Evolutionary conservation across 352 stramenopile species (phyloP).

Genomic region (Phytophthora palmivora): DNA sequence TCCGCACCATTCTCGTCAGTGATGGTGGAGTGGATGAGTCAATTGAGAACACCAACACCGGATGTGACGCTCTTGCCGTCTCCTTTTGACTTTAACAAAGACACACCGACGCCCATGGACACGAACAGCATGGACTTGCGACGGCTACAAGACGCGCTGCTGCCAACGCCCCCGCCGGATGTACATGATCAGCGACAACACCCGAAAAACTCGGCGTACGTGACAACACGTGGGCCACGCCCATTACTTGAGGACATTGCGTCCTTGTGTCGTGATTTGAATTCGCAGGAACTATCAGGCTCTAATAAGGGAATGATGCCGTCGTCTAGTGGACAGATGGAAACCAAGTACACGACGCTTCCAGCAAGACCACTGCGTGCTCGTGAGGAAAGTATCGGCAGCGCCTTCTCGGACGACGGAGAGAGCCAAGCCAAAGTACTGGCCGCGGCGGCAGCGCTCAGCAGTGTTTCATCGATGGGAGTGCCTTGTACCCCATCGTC

Average conservation of each 20-base stretch:
- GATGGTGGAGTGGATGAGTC: constrained; percentile 87
- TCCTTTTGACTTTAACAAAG: constrained; percentile 82
- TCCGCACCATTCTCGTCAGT: constrained; percentile 71
- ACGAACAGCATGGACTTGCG: constrained; percentile 67
- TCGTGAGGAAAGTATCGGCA: constrained; percentile 42
- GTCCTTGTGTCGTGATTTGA: constrained; percentile 80
- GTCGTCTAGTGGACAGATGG: constrained; percentile 33
- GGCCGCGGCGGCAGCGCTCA: constrained; percentile 34
- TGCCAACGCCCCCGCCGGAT: constrained; percentile 73
- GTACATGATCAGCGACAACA: constrained; percentile 66
- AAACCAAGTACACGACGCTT: constrained; percentile 33
- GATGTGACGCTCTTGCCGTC: constrained; percentile 84
- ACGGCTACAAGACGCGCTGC: constrained; percentile 76
- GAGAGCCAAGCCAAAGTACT: constrained; percentile 38
- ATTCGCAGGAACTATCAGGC: constrained; percentile 63
- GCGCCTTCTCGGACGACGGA: constrained; percentile 39
- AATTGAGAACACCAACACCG: constrained; percentile 76
- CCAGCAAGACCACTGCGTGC: constrained; percentile 32
- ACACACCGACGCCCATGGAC: constrained; percentile 77
- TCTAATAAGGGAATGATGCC: constrained; percentile 34
- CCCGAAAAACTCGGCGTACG: constrained; percentile 69
- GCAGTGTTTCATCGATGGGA: constrained; percentile 38
- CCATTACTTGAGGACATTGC: constrained; percentile 81
- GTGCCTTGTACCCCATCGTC: constrained; percentile 18
- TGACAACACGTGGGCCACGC: constrained; percentile 51